Conservation (phyloP, 1,284 basidiomycete genomes). For the Malassezia globosa region DNA sequence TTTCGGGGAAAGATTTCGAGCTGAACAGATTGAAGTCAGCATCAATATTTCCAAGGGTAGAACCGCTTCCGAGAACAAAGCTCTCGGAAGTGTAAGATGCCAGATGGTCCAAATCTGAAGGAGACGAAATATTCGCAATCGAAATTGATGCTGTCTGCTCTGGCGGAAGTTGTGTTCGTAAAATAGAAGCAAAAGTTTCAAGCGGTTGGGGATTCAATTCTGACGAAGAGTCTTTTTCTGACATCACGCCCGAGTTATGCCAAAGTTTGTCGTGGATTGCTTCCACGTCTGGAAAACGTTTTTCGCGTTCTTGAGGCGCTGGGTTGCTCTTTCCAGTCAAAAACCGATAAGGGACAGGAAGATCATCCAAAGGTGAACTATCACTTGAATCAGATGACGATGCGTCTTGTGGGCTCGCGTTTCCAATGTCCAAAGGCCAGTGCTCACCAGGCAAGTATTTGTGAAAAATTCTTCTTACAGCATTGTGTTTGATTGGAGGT, state of each 20-base stretch:
- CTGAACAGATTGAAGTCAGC: neutral
- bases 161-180: too few species aligned
- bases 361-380: neutral
- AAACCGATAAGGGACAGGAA: neutral
- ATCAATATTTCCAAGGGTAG: neutral
- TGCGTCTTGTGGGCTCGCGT: neutral
- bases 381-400: too few species aligned
- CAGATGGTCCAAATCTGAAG: neutral
- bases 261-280: too few species aligned
- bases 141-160: too few species aligned
- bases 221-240: too few species aligned
- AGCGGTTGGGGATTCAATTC: too few species aligned
- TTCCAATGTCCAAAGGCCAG: slow-evolving; percentile 6
- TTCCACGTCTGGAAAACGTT: too few species aligned
- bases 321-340: too few species aligned
- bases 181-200: too few species aligned
- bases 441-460: slow-evolving; percentile 6
- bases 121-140: too few species aligned
- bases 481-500: neutral
- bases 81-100: neutral
- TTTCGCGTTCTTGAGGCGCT: too few species aligned
- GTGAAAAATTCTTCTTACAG: neutral
- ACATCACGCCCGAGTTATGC: too few species aligned
- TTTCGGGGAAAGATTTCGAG: neutral
- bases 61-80: neutral